These are phyloP conservation scores for Syncephalis fuscata DNA, from an alignment of 371 early-diverging fungal genomes.

Conservation along the genomic window DNA sequence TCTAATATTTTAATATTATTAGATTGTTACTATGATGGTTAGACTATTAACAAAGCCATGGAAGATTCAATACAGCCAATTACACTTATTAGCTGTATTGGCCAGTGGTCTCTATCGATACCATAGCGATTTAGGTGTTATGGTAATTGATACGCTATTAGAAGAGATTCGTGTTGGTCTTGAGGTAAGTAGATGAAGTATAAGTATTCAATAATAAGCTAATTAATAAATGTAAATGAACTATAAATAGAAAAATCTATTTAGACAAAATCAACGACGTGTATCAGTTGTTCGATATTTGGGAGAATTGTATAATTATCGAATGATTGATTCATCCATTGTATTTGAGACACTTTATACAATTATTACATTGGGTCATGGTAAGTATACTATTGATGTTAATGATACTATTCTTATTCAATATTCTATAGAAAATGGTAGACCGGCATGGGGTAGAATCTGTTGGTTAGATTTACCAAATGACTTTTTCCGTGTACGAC, in stretches of 20 bases:
- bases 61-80: slow-evolving; percentile 80
- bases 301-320: slow-evolving; percentile 81
- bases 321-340: slow-evolving; percentile 59
- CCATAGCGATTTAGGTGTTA: slow-evolving; percentile 75
- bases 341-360: slow-evolving; percentile 77
- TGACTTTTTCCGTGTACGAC: slow-evolving; percentile 87
- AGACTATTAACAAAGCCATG: slow-evolving; percentile 46
- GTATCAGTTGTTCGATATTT: slow-evolving; percentile 67
- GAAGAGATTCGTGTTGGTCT: slow-evolving; percentile 82
- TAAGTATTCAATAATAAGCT: no score
- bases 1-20: neutral
- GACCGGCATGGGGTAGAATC: slow-evolving; percentile 43
- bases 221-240: no score
- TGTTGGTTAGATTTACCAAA: slow-evolving; percentile 62
- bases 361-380: slow-evolving; percentile 73
- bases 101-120: slow-evolving; percentile 56
- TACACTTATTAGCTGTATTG: slow-evolving; percentile 67
- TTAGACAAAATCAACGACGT: slow-evolving; percentile 78
- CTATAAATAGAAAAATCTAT: slow-evolving; percentile 44
- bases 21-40: slow-evolving; percentile 6
- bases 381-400: no score
- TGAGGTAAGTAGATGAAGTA: slow-evolving; percentile 29
- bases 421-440: slow-evolving; percentile 35
- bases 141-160: slow-evolving; percentile 66
- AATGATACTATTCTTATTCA: neutral